Conservation (phyloP, 768 basidiomycete genomes). For the Naganishia vaughanmartiniae region DNA sequence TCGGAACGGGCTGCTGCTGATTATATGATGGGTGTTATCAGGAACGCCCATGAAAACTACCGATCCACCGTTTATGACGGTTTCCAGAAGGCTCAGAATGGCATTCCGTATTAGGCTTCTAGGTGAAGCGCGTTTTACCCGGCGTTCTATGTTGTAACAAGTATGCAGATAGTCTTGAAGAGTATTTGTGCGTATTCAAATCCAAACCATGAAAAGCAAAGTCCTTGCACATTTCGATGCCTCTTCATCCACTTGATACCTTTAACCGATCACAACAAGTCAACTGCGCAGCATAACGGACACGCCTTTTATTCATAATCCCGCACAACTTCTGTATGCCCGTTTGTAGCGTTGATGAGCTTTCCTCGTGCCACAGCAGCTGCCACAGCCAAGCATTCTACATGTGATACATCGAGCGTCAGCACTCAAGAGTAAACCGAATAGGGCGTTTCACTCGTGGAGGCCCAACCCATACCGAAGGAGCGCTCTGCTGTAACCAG, state of each 20-base stretch:
- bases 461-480: too few relatives aligned
- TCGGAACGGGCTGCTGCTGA: constrained; percentile 90
- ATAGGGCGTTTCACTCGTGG: too few relatives aligned
- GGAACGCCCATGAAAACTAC: constrained; percentile 92
- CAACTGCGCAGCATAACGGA: neutral
- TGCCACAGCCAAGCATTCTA: too few relatives aligned
- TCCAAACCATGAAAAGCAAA: neutral
- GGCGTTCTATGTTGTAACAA: neutral
- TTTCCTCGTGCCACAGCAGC: too few relatives aligned
- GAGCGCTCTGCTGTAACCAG: too few relatives aligned
- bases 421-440: too few relatives aligned
- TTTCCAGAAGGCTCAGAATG: constrained; percentile 63
- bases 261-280: neutral
- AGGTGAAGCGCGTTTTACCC: too few relatives aligned
- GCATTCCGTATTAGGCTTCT: constrained; percentile 26
- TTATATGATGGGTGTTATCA: constrained; percentile 81
- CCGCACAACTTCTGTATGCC: too few relatives aligned
- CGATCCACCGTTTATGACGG: constrained; percentile 92
- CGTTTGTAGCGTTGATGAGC: too few relatives aligned
- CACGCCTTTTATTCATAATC: neutral
- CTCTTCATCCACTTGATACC: neutral
- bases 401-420: too few relatives aligned
- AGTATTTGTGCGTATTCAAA: neutral
- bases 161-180: neutral
- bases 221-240: neutral